A percentile compares a stretch with the other conserved stretches of the same genome.
Conservation (phyloP, 345 rosid species). For the Isatis tinctoria region DNA sequence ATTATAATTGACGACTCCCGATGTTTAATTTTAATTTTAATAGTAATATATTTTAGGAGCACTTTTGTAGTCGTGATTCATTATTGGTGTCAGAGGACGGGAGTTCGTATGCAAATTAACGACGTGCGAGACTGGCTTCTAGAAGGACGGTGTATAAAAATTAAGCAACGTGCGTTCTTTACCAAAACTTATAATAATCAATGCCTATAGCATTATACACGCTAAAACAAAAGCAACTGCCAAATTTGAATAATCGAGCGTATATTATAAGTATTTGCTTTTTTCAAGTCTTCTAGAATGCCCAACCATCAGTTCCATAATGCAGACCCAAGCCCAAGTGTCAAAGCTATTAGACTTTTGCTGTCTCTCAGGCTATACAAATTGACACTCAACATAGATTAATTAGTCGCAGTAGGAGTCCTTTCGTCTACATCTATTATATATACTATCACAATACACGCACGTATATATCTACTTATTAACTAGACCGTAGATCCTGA, state of each 20-base stretch:
- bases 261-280: neutral
- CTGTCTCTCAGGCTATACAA: neutral
- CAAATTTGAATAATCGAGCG: neutral
- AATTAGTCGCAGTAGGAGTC: neutral
- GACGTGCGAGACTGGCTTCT: conserved; percentile 20
- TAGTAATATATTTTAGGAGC: neutral
- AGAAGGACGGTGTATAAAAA: conserved; percentile 17
- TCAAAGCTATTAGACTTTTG: neutral
- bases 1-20: conserved; percentile 19
- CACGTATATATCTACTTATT: too few relatives aligned
- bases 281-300: conserved; percentile 23
- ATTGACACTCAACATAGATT: neutral
- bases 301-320: neutral
- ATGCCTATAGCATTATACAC: neutral
- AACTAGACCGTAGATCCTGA: too few relatives aligned
- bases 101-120: conserved; percentile 11
- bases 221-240: conserved; percentile 17
- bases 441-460: too few relatives aligned
- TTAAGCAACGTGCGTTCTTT: conserved; percentile 19
- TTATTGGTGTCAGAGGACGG: neutral
- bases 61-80: conserved; percentile 17
- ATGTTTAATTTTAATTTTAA: neutral
- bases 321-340: conserved; percentile 9
- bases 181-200: neutral
- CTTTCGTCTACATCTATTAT: neutral